Base-by-base conservation (phyloP, 495 filamentous ascomycete genomes). In the Penicillium riverlandense region DNA sequence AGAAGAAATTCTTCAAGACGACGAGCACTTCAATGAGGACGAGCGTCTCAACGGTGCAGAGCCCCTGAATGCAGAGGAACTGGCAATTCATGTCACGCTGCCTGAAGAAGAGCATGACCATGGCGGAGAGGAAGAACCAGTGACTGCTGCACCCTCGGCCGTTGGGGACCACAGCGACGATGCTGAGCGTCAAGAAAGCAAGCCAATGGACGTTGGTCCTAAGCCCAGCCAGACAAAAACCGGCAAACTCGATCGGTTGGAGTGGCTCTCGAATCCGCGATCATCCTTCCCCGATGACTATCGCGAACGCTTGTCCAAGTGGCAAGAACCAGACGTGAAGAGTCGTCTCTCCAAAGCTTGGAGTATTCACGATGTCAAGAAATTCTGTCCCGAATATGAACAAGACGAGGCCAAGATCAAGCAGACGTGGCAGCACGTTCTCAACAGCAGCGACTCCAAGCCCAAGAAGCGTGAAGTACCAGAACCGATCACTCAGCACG, bases 341-440 rank as follows among this genome's bases (percentile, higher is more conserved):
- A 74, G 80, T 28, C 80, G 77, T 59, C 75, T 83, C 48, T 74
- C 68, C 33, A 77, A 65, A 48, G 75, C 62, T 47, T 86, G 82
- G 55, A 85, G 65, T 6, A 71, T 75, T 14, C 74, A 79, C 45
- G 75, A 69, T 43, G 62, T 70, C 13, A 62, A 61, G 41, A 75
- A 54, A 0, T 74, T 77, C 15, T 70, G 62, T 29, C 59, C 65
- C 1, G 62, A 62, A 8, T 72, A 69, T 41, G 57, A 66, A 11
- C 48, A 62, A 1, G 54, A 54, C 6, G 48, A 49, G 3, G 33
- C 56, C 31, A 51, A 54, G 33, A 48, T 64, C 1, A 58, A 65
- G 4, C 16, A 51, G 2, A 49, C 47, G 7, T 73, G 67, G 70
- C 44, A 59, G 4, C 29, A 49, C 30, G 55, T 58, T n/a, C 66